Percentiles rank a stretch among this genome's conserved stretches.
Evolutionary conservation across 106 monocot genomes (phyloP).

Genomic region (Dendrobium huoshanense): DNA sequence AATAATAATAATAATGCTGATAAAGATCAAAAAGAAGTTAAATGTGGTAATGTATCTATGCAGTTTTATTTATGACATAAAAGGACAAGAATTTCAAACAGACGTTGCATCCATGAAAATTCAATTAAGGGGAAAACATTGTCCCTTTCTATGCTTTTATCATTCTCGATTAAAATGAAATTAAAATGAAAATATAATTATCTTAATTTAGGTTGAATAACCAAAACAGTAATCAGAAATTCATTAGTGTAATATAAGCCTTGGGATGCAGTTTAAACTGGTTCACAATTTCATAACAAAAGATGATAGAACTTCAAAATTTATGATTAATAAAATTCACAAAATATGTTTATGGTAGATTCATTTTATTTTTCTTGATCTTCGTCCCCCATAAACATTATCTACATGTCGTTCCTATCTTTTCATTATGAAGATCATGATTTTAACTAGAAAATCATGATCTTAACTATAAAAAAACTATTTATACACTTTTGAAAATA

Average conservation of each 20-base stretch:
- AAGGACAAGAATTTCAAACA: background rate
- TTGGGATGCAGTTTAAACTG: background rate
- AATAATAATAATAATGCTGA: background rate
- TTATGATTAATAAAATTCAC: background rate
- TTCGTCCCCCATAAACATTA: too few relatives aligned
- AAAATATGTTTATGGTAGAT: background rate
- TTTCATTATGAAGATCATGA: too few relatives aligned
- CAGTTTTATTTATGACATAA: background rate
- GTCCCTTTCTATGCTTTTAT: too few relatives aligned
- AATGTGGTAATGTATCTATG: background rate
- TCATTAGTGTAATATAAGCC: background rate
- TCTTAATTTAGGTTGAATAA: background rate
- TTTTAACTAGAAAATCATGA: too few relatives aligned
- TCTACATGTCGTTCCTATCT: too few relatives aligned
- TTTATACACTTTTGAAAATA: too few relatives aligned
- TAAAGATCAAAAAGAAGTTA: background rate
- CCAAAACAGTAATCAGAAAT: background rate
- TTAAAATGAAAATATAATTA: too few relatives aligned
- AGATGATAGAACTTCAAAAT: constrained; percentile 3
- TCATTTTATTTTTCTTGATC: too few relatives aligned
- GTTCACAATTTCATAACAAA: background rate
- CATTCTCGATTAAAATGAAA: too few relatives aligned
- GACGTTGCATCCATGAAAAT: background rate
- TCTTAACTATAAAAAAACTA: too few relatives aligned
- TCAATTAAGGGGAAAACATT: background rate